Evolutionary conservation across 306 rosid genomes (phyloP).

Genomic region (Crotalaria pallida): DNA sequence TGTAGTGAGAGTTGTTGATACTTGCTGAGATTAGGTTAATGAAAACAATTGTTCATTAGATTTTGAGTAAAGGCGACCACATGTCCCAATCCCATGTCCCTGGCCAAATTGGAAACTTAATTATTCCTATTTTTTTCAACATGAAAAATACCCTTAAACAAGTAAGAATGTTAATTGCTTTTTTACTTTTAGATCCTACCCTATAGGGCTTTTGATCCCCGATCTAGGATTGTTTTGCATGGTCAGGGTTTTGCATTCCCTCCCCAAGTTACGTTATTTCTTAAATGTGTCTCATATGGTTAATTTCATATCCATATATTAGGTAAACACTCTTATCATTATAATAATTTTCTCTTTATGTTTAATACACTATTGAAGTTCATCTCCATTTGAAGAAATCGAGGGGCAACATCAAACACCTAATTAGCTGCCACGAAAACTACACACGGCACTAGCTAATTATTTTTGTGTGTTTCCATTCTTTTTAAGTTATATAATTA

Average conservation of each 20-base stretch:
- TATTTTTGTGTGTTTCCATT: neutral
- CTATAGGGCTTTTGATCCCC: neutral
- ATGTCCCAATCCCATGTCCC: constrained; percentile 23
- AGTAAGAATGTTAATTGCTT: neutral
- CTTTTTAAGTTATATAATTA: constrained; percentile 2
- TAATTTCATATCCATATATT: neutral
- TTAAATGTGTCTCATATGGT: neutral
- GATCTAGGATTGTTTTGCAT: neutral
- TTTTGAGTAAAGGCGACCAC: constrained; percentile 38
- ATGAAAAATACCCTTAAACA: neutral
- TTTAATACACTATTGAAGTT: constrained; percentile 21
- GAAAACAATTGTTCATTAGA: constrained; percentile 48
- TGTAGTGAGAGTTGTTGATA: constrained; percentile 37
- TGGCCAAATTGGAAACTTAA: neutral
- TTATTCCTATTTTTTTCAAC: neutral
- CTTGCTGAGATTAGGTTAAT: constrained; percentile 45
- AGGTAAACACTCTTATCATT: constrained; percentile 30
- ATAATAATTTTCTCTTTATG: constrained; percentile 9
- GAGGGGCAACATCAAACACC: constrained; percentile 32
- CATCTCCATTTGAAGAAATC: constrained; percentile 43
- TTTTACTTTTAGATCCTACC: constrained; percentile 9
- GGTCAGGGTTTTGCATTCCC: neutral
- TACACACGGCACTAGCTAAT: neutral
- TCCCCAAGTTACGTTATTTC: neutral
- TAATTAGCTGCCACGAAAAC: constrained; percentile 35